Evolutionary conservation across 257 asterid genomes (phyloP).

Genomic region (Solanum chilense): DNA sequence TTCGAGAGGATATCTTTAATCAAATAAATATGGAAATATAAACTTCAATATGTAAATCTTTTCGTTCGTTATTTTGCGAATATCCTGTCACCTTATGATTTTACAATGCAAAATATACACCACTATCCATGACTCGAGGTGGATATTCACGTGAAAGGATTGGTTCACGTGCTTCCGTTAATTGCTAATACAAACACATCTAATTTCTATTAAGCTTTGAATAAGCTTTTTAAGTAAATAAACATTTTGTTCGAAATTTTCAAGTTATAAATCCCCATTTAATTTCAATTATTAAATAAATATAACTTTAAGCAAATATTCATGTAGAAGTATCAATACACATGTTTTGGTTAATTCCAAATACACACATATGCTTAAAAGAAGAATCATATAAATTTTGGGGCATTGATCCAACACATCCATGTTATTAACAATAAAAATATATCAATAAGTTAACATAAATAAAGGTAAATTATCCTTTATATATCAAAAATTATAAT

Average conservation of each 20-base stretch:
- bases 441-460: too few relatives aligned
- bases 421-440: too few relatives aligned
- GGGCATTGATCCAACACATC: neutral
- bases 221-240: accelerated
- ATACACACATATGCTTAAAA: too few relatives aligned
- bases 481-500: neutral
- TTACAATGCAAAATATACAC: neutral
- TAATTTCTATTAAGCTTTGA: too few relatives aligned
- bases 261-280: neutral
- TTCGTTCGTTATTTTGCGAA: neutral
- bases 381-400: neutral
- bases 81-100: neutral
- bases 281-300: accelerated
- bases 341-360: neutral
- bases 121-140: neutral
- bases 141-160: too few relatives aligned
- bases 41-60: neutral
- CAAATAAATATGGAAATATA: neutral
- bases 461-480: too few relatives aligned
- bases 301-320: too few relatives aligned
- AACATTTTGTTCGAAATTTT: accelerated
- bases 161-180: too few relatives aligned
- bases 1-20: neutral
- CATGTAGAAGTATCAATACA: too few relatives aligned
- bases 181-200: accelerated